phyloP scores from a whole-genome alignment of 495 filamentous ascomycete species.

The Usnea hakonensis region DNA sequence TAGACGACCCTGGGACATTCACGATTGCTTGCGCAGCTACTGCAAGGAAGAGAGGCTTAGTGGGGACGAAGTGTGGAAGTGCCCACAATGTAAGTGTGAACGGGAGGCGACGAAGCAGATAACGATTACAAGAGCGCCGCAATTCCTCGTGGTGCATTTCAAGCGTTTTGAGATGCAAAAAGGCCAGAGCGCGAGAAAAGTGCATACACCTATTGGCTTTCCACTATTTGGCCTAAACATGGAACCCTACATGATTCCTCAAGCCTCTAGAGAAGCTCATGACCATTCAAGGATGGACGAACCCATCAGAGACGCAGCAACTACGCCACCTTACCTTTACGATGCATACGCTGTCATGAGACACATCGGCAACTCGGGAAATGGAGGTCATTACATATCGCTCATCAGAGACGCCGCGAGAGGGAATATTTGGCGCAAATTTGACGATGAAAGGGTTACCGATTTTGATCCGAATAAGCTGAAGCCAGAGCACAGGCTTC shows the following conservation, averaged over 20 bases:
- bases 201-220: constrained; percentile 61
- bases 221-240: constrained; percentile 58
- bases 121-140: constrained; percentile 62
- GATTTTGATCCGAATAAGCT: constrained; percentile 53
- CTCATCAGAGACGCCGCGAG: constrained; percentile 54
- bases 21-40: constrained; percentile 60
- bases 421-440: constrained; percentile 51
- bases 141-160: constrained; percentile 66
- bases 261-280: constrained; percentile 4
- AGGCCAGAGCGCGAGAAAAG: constrained; percentile 52
- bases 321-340: constrained; percentile 58
- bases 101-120: constrained; percentile 66
- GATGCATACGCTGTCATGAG: constrained; percentile 66
- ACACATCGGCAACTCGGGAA: constrained; percentile 55
- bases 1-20: constrained; percentile 37
- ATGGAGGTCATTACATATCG: constrained; percentile 64
- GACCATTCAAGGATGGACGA: constrained; percentile 8
- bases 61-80: constrained; percentile 64
- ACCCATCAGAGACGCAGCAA: constrained; percentile 36
- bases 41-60: constrained; percentile 59
- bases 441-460: constrained; percentile 53
- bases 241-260: constrained; percentile 30
- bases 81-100: constrained; percentile 59
- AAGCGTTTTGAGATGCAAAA: constrained; percentile 61
- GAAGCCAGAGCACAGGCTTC: constrained; percentile 39